Percentiles rank a stretch among this genome's conserved stretches.
Conservation (phyloP, 331 rosid species). For the Arachis monticola region DNA sequence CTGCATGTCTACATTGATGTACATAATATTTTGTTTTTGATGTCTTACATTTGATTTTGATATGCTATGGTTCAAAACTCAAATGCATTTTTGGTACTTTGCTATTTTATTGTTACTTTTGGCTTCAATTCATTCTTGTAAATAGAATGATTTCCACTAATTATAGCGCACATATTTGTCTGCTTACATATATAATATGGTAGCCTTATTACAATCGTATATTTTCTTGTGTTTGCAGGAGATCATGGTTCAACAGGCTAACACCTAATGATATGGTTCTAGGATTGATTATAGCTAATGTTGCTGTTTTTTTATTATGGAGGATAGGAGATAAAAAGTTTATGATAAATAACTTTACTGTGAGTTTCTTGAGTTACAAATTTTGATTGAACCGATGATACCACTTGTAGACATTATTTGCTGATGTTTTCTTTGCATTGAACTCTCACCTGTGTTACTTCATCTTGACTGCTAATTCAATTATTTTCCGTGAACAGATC, state of each 20-base stretch:
- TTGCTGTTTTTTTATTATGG: slow-evolving; percentile 70
- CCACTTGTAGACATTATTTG: slow-evolving; percentile 29
- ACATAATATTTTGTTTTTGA: background rate
- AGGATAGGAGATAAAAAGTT: slow-evolving; percentile 54
- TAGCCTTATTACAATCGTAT: background rate
- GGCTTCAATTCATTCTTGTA: background rate
- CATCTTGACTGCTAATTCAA: slow-evolving; percentile 36
- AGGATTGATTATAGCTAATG: slow-evolving; percentile 81
- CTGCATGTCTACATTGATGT: background rate
- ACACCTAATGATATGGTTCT: no score
- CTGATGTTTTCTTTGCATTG: slow-evolving; percentile 27
- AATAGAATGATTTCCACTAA: slow-evolving; percentile 6
- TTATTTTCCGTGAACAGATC: slow-evolving; percentile 59
- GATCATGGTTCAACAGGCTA: slow-evolving; percentile 61
- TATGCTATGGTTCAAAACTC: background rate
- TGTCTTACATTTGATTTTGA: background rate
- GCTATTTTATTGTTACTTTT: slow-evolving; percentile 6
- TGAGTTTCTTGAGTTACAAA: slow-evolving; percentile 52
- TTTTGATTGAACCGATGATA: slow-evolving; percentile 28
- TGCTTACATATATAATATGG: slow-evolving; percentile 24
- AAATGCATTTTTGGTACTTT: background rate
- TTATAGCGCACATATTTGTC: background rate
- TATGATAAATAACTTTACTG: slow-evolving; percentile 73
- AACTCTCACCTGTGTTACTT: background rate
- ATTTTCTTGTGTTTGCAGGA: slow-evolving; percentile 59